Conservation (phyloP, 495 filamentous ascomycete genomes). For the Zalerion maritima region DNA sequence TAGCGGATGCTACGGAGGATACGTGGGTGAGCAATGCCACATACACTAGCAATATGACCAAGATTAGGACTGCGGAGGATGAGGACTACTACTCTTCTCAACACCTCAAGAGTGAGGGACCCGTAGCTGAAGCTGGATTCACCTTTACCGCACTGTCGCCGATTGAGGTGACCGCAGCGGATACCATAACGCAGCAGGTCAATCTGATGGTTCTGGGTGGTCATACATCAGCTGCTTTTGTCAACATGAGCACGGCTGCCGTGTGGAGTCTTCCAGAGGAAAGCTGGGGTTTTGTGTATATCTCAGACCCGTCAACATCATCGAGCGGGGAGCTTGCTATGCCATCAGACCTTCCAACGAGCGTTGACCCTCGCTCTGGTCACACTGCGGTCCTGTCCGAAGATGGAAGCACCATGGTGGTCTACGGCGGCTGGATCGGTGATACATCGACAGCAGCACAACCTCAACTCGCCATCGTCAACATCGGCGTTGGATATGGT, state of each 20-base stretch:
- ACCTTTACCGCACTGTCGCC: constrained; percentile 56
- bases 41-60: constrained; percentile 66
- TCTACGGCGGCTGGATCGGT: constrained; percentile 88
- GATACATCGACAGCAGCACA: constrained; percentile 55
- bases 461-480: constrained; percentile 65
- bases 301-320: constrained; percentile 30
- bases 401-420: constrained; percentile 57
- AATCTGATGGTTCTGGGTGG: constrained; percentile 75
- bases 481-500: constrained; percentile 55
- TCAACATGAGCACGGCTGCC: constrained; percentile 86
- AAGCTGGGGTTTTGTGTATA: constrained; percentile 66
- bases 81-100: constrained; percentile 9
- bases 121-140: constrained; percentile 77
- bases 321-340: constrained; percentile 13
- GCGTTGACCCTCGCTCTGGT: constrained; percentile 65
- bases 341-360: constrained; percentile 8
- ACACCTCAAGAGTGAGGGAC: constrained; percentile 24
- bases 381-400: constrained; percentile 68
- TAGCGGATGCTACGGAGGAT: constrained; percentile 21
- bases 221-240: constrained; percentile 67
- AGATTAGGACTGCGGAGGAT: constrained; percentile 26
- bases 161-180: constrained; percentile 39
- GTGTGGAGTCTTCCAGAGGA: constrained; percentile 76
- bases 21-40: constrained; percentile 48
- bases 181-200: constrained; percentile 45